Percentiles rank a stretch among this genome's conserved stretches.
phyloP scores from a whole-genome alignment of 371 early-diverging fungal genomes.

The Batrachochytrium dendrobatidis region DNA sequence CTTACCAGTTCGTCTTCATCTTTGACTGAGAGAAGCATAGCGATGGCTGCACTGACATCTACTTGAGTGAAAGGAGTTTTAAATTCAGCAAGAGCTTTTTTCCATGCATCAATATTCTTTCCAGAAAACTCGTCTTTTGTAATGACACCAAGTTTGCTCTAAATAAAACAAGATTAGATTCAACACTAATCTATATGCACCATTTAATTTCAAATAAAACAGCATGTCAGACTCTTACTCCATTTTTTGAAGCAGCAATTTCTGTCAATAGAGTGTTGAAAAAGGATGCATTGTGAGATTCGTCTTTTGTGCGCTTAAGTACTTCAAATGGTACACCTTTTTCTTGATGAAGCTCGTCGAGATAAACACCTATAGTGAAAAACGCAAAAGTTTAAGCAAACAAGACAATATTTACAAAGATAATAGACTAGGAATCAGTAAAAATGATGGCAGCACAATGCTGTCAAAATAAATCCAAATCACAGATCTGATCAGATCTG shows the following conservation, averaged over 20 bases:
- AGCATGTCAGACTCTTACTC: constrained; percentile 4
- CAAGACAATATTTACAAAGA: constrained; percentile 10
- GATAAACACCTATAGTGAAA: constrained; percentile 29
- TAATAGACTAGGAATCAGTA: not conserved
- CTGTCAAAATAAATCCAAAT: too few relatives aligned
- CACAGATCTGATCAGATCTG: too few relatives aligned
- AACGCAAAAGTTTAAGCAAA: constrained; percentile 20
- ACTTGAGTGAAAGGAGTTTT: constrained; percentile 51
- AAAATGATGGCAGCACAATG: too few relatives aligned
- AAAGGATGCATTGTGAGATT: constrained; percentile 33
- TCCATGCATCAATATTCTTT: constrained; percentile 75
- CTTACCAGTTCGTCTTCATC: constrained; percentile 82
- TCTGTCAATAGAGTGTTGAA: constrained; percentile 51
- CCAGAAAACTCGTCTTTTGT: constrained; percentile 72
- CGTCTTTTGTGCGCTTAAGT: constrained; percentile 67
- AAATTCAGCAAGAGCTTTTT: constrained; percentile 44
- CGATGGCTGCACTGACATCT: constrained; percentile 69
- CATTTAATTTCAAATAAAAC: too few relatives aligned
- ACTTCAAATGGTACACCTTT: constrained; percentile 62
- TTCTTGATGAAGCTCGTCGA: constrained; percentile 6
- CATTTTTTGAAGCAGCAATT: constrained; percentile 31
- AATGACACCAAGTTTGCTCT: constrained; percentile 72
- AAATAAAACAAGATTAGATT: constrained; percentile 6
- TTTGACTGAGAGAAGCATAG: constrained; percentile 71
- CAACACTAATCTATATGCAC: too few relatives aligned